Evolutionary conservation across 306 rosid genomes (phyloP), one percentile per base, ranked within the genome.

Genomic region (Luffa aegyptiaca): DNA sequence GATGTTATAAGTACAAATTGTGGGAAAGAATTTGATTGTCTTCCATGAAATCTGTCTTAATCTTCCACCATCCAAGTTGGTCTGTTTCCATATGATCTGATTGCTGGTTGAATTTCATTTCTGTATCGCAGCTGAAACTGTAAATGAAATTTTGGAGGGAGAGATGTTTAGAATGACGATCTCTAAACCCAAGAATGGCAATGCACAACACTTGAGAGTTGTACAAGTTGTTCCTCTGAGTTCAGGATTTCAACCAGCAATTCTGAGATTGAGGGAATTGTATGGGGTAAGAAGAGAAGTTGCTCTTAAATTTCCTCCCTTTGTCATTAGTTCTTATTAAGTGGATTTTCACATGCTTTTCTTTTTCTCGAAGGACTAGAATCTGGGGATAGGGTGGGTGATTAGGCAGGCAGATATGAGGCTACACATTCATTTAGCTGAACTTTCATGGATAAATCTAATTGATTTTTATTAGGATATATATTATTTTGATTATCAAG

Each of bases 91-190:
- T 44, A 5, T 70, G 56, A 26, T 62, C 41, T 31, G 36, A 70
- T 9, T 44, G 17, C 31, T 42, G 36, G 55, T n/a, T 44, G 76
- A 70, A 41, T 2, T 44, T 70, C 8, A 21, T 45, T 62, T 62
- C 9, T 14, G 42, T 45, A 21, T 16, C 83, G 73, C 90, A 89
- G 92, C 86, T 37, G 77, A 57, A 14, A 56, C 86, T 65, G 84
- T 85, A 17, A 81, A 77, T 77, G 81, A 82, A 81, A 75, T 92
- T 85, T 81, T 90, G 80, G 90, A 87, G 79, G 97, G 97, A 84
- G 93, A 86, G 85, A 88, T 85, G 90, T 84, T 90, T 68, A 82
- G 68, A 58, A 83, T 86, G 86, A 86, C 91, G 16, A 49, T 89
- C 57, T 82, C 94, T 51, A 89, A 83, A 85, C 88, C 93, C n/a